Percentiles rank a stretch among this genome's conserved stretches.
Conservation (phyloP, 768 basidiomycete species). For the Phlegmacium glaucopus region DNA sequence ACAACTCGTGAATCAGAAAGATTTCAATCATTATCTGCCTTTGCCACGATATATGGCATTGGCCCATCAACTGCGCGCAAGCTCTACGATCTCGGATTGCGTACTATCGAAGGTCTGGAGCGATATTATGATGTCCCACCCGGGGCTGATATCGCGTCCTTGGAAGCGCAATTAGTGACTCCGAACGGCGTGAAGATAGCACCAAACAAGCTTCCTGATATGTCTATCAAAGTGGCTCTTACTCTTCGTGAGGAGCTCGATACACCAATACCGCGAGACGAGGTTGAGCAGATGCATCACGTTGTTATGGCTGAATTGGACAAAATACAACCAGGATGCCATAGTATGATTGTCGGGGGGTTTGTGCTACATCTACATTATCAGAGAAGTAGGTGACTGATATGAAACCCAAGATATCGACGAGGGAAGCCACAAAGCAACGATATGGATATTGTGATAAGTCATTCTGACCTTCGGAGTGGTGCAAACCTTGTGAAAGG, state of each 20-base stretch:
- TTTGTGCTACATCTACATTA: conserved; percentile 29
- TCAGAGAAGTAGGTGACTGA: not conserved
- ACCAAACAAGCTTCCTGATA: conserved; percentile 19
- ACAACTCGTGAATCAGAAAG: conserved; percentile 45
- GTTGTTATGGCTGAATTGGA: conserved; percentile 68
- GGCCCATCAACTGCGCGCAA: conserved; percentile 67
- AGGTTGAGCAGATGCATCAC: conserved; percentile 75
- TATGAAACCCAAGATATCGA: conserved; percentile 55
- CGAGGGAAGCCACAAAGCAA: conserved; percentile 79
- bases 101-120: conserved; percentile 68
- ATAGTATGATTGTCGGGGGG: conserved; percentile 82
- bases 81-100: conserved; percentile 62
- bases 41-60: conserved; percentile 69
- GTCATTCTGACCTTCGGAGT: conserved; percentile 50
- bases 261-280: conserved; percentile 56
- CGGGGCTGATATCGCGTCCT: conserved; percentile 9
- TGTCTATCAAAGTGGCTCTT: conserved; percentile 57
- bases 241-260: conserved; percentile 56
- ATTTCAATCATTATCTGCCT: conserved; percentile 52
- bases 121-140: conserved; percentile 53
- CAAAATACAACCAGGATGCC: conserved; percentile 59
- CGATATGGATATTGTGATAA: conserved; percentile 89
- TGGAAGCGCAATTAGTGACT: conserved; percentile 25
- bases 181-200: conserved; percentile 29
- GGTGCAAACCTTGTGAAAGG: conserved; percentile 52